These are phyloP conservation scores for Oryza punctata DNA, from an alignment of 176 grass and related monocot genomes.

Conservation along the genomic window DNA sequence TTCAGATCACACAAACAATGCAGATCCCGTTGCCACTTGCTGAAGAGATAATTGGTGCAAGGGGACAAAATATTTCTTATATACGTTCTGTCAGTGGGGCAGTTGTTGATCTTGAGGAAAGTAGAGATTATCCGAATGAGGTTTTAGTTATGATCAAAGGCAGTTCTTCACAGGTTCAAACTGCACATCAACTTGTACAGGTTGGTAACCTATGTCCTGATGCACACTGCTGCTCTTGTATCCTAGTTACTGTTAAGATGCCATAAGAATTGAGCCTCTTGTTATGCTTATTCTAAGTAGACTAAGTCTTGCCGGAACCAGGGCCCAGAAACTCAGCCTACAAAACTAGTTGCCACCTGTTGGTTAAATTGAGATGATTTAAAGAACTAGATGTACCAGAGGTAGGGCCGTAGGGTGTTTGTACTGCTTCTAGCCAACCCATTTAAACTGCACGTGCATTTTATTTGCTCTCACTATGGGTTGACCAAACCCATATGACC, in stretches of 20 bases:
- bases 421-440: too few species aligned
- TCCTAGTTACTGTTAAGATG: slow-evolving; percentile 1
- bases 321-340: not conserved
- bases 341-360: not conserved
- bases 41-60: slow-evolving; percentile 69
- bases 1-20: slow-evolving; percentile 77
- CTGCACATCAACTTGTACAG: slow-evolving; percentile 73
- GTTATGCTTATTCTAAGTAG: not conserved
- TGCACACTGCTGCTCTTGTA: slow-evolving; percentile 11
- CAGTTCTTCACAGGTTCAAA: slow-evolving; percentile 67
- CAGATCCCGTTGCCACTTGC: slow-evolving; percentile 68
- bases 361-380: not conserved
- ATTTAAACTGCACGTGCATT: too few species aligned
- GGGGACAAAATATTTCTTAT: slow-evolving; percentile 61
- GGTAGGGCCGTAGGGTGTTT: too few species aligned
- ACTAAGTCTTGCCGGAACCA: not conserved
- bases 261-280: not conserved
- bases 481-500: too few species aligned
- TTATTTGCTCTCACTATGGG: too few species aligned
- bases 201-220: slow-evolving; percentile 29
- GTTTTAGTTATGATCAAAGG: slow-evolving; percentile 75
- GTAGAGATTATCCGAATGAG: slow-evolving; percentile 40
- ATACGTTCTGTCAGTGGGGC: slow-evolving; percentile 67
- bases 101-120: slow-evolving; percentile 64
- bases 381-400: not conserved